Evolutionary conservation across 1,139 yeast species (phyloP).

Genomic region (Waltiozyma sp.): DNA sequence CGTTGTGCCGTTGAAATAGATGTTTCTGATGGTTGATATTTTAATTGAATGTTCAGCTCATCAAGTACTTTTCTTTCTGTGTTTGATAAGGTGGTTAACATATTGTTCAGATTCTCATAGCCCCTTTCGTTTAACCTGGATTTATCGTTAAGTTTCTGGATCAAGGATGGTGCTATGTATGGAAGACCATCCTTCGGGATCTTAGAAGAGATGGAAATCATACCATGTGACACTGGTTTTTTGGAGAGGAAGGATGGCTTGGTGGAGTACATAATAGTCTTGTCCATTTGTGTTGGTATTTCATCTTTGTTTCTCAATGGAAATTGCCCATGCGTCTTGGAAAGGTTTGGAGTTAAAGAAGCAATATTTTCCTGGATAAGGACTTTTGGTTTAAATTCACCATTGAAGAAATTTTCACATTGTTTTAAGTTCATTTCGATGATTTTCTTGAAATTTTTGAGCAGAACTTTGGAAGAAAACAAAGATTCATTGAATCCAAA

Average conservation of each 20-base stretch:
- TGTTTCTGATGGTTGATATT: conserved; percentile 11
- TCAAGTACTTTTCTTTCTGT: conserved; percentile 16
- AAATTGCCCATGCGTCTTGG: conserved; percentile 5
- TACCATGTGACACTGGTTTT: conserved; percentile 4
- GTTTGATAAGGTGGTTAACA: conserved; percentile 9
- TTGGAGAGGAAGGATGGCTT: not conserved
- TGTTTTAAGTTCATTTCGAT: conserved; percentile 3
- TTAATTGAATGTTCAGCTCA: conserved; percentile 16
- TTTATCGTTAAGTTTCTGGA: conserved; percentile 22
- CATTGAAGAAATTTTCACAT: not conserved
- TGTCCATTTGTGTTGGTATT: not conserved
- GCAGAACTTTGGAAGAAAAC: conserved; percentile 9
- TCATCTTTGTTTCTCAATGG: conserved; percentile 14
- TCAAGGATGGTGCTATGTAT: conserved; percentile 24
- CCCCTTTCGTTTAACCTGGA: conserved; percentile 21
- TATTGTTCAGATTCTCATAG: conserved; percentile 12
- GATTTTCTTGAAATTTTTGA: conserved; percentile 5
- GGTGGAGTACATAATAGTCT: not conserved
- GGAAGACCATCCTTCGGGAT: conserved; percentile 23
- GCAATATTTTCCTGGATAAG: conserved; percentile 6
- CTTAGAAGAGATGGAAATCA: conserved; percentile 9
- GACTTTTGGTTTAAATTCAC: not conserved
- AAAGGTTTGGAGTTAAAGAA: conserved; percentile 1
- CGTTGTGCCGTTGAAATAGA: no score
- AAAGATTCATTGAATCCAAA: conserved; percentile 22